phyloP scores from a whole-genome alignment of 331 rosid species.

The Cydonia oblonga region DNA sequence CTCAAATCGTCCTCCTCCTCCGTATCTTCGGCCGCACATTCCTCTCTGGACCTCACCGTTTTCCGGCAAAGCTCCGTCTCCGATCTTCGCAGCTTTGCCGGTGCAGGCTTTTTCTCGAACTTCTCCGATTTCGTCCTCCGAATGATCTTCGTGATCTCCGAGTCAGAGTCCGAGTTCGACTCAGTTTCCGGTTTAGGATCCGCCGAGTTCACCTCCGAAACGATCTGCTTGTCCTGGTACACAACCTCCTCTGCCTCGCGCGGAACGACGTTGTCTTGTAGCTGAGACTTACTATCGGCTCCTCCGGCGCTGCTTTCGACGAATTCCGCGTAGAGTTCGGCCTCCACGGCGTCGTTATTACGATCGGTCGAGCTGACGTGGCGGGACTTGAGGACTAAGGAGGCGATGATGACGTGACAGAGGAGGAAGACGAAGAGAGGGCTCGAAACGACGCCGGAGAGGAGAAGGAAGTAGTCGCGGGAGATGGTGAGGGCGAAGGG shows the following conservation, averaged over 20 bases:
- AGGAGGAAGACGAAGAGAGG: constrained; percentile 64
- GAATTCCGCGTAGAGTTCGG: constrained; percentile 17
- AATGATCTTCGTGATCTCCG: constrained; percentile 5
- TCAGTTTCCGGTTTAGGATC: not conserved
- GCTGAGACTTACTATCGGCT: not conserved
- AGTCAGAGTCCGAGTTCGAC: constrained; percentile 5
- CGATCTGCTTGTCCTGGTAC: constrained; percentile 30
- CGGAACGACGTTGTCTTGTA: not conserved
- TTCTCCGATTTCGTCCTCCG: constrained; percentile 40
- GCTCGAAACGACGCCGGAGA: constrained; percentile 27
- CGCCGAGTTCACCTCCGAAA: constrained; percentile 13
- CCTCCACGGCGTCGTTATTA: not conserved
- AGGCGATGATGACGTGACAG: constrained; percentile 52
- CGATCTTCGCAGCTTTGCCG: constrained; percentile 30
- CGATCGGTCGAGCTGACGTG: constrained; percentile 4
- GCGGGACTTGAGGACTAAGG: constrained; percentile 47
- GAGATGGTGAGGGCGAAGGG: constrained; percentile 42
- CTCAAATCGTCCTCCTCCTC: constrained; percentile 38
- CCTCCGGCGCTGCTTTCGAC: not conserved
- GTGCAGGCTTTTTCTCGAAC: not conserved
- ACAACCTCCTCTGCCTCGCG: constrained; percentile 6
- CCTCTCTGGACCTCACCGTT: not conserved
- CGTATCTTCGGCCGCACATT: not conserved
- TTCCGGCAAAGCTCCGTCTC: constrained; percentile 26
- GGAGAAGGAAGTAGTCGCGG: constrained; percentile 24